Evolutionary conservation across 2,329 filamentous ascomycete genomes (phyloP).

Genomic region (Colletotrichum nymphaeae): DNA sequence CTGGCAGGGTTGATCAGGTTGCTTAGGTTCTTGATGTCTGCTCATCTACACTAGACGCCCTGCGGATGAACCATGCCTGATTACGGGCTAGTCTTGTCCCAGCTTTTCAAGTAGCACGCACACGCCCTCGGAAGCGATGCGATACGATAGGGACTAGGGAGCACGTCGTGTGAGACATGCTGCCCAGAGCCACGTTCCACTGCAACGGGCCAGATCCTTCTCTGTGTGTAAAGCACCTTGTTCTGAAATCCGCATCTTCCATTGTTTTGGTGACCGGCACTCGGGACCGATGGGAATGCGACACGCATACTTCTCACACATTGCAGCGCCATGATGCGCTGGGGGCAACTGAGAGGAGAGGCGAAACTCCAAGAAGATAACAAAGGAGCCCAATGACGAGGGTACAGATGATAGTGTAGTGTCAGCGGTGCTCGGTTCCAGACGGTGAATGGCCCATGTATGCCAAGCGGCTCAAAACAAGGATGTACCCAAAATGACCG

Average conservation of each 20-base stretch:
- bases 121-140: neutral
- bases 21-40: neutral
- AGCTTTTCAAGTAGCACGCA: neutral
- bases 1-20: neutral
- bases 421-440: slow-evolving; percentile 19
- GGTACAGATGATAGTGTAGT: neutral
- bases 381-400: neutral
- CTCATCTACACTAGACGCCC: neutral
- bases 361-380: too few relatives aligned
- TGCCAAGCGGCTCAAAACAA: slow-evolving; percentile 35
- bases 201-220: neutral
- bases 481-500: slow-evolving; percentile 25
- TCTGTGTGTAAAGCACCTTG: neutral
- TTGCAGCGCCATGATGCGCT: neutral
- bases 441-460: slow-evolving; percentile 26
- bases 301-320: neutral
- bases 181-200: slow-evolving; percentile 19
- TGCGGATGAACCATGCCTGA: slow-evolving; percentile 3
- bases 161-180: slow-evolving; percentile 20
- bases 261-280: neutral
- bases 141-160: neutral
- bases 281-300: neutral
- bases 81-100: slow-evolving; percentile 15
- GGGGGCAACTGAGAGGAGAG: neutral
- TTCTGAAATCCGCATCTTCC: neutral